A percentile compares a stretch with the other conserved stretches of the same genome.
Conservation (phyloP, 1,139 yeast species). For the Geotrichum phurueaensis region DNA sequence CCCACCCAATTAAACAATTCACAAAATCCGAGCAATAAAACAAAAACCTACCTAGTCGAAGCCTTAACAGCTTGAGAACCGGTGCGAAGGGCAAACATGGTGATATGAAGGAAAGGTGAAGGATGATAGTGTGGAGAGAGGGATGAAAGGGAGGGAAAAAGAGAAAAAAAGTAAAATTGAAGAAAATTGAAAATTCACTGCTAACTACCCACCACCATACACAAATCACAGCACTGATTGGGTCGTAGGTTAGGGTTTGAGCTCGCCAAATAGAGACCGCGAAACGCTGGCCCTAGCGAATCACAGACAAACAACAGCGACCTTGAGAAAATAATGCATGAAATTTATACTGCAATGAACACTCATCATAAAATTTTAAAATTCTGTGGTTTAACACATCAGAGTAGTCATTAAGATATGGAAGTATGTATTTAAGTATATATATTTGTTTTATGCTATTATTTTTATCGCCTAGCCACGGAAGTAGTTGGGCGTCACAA, state of each 20-base stretch:
- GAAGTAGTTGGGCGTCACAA: constrained; percentile 68
- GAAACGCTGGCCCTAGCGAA: background rate
- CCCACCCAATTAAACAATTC: background rate
- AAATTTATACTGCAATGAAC: background rate
- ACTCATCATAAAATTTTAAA: too few species aligned
- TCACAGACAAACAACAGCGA: background rate
- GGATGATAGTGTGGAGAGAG: constrained; percentile 1
- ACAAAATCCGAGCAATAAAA: background rate
- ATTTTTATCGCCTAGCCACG: constrained; percentile 26
- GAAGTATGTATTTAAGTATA: background rate
- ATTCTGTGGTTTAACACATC: background rate
- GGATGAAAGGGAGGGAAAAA: background rate
- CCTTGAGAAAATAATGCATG: background rate
- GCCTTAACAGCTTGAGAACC: constrained; percentile 25
- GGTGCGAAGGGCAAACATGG: constrained; percentile 32
- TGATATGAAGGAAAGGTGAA: constrained; percentile 6
- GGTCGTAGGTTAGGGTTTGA: background rate
- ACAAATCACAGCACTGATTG: background rate
- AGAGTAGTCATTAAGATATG: background rate
- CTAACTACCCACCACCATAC: background rate
- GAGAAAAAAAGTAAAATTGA: background rate
- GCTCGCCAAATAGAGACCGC: background rate
- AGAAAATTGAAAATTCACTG: too few species aligned
- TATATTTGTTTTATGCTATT: background rate
- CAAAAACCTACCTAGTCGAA: constrained; percentile 23